Conservation (phyloP, 2,329 filamentous ascomycete genomes). For the Aspergillus fijiensis region DNA sequence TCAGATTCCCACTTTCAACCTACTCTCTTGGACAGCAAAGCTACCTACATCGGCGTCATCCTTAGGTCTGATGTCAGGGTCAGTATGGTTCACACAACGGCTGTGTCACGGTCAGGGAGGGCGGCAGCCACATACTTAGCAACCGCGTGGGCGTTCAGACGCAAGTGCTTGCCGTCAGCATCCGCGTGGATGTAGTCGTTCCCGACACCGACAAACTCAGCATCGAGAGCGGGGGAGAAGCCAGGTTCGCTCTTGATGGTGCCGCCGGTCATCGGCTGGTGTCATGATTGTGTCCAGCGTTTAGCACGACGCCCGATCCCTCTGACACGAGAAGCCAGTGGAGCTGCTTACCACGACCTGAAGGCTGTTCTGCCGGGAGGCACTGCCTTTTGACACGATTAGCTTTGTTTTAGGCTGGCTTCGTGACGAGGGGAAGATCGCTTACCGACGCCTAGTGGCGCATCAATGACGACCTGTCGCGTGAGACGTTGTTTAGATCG, state of each 20-base stretch:
- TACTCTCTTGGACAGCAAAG: background rate
- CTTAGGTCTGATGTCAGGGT: constrained; percentile 26
- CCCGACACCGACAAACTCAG: constrained; percentile 38
- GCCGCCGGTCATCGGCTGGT: constrained; percentile 40
- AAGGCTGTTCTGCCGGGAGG: constrained; percentile 36
- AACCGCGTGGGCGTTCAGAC: constrained; percentile 42
- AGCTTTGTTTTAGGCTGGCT: background rate
- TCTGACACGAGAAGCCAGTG: background rate
- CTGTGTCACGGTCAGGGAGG: background rate
- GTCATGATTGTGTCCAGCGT: background rate
- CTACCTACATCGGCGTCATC: constrained; percentile 34
- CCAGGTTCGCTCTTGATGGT: constrained; percentile 36
- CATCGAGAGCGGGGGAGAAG: constrained; percentile 40
- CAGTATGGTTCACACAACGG: constrained; percentile 1
- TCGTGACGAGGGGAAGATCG: background rate
- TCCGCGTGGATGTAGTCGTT: constrained; percentile 47
- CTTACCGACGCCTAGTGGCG: constrained; percentile 34
- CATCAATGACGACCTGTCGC: constrained; percentile 33
- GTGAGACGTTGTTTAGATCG: background rate
- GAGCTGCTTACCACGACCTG: constrained; percentile 36
- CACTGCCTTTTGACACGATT: constrained; percentile 31
- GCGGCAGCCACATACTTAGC: constrained; percentile 36
- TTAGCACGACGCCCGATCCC: background rate
- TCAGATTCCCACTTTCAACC: background rate
- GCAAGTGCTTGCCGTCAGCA: constrained; percentile 39